phyloP scores from a whole-genome alignment of 306 rosid species.

The Quercus dentata region DNA sequence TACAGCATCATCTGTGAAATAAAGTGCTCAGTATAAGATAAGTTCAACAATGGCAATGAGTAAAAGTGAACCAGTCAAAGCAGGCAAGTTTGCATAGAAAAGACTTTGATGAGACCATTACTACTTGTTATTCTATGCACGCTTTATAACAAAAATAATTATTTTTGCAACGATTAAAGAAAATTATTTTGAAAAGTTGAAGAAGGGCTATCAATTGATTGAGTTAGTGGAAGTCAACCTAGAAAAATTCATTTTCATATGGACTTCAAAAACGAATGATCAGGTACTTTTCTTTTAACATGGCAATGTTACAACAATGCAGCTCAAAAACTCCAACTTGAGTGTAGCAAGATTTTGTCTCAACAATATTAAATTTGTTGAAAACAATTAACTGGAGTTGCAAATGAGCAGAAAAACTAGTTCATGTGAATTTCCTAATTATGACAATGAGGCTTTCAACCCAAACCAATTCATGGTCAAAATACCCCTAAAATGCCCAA shows the following conservation, averaged over 20 bases:
- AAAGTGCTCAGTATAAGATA: background rate
- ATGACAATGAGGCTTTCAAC: background rate
- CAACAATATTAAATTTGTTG: background rate
- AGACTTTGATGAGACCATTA: background rate
- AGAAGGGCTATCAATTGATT: background rate
- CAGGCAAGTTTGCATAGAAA: background rate
- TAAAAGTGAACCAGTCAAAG: background rate
- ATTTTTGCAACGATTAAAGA: background rate
- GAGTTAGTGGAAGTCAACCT: background rate
- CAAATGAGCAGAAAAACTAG: background rate
- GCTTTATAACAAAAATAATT: background rate
- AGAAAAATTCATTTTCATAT: background rate
- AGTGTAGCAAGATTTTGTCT: too few species aligned
- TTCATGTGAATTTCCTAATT: background rate
- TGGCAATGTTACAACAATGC: too few species aligned
- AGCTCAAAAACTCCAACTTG: too few species aligned
- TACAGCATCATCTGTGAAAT: conserved; percentile 10
- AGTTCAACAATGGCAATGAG: background rate
- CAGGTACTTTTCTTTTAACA: too few species aligned
- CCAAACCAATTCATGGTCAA: background rate
- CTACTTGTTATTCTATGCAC: background rate
- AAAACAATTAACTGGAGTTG: background rate
- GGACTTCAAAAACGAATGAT: background rate
- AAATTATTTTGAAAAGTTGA: background rate
- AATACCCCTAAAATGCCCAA: background rate